Evolutionary conservation across 352 stramenopile species (phyloP).

Genomic region (Pythium monospermum): DNA sequence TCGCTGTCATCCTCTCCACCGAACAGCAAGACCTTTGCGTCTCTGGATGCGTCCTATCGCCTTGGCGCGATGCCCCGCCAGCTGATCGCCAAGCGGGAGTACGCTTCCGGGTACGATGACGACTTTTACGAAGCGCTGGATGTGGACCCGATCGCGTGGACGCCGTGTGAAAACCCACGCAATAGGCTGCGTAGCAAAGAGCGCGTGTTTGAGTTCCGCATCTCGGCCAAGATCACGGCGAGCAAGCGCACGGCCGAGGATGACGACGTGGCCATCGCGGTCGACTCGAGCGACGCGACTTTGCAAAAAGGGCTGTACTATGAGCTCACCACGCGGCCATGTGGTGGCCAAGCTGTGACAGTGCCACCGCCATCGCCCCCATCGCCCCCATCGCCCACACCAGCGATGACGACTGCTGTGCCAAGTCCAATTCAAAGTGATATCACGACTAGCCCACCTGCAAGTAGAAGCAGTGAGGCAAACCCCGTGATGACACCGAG

Average conservation of each 20-base stretch:
- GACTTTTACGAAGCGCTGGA: conserved; percentile 25
- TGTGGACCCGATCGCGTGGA: conserved; percentile 21
- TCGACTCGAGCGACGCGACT: conserved; percentile 26
- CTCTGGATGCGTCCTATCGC: conserved; percentile 19
- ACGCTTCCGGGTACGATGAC: conserved; percentile 18
- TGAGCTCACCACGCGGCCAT: conserved; percentile 21
- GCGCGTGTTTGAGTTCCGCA: conserved; percentile 24
- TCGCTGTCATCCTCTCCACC: background rate
- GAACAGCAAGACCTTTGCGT: background rate
- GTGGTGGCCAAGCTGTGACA: conserved; percentile 1
- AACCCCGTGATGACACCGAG: too few species aligned
- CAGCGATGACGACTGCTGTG: background rate
- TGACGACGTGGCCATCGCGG: conserved; percentile 25
- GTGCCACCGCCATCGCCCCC: background rate
- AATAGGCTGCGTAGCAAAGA: background rate
- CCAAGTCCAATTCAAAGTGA: too few species aligned
- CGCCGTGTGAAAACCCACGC: conserved; percentile 14
- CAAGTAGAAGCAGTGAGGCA: too few species aligned
- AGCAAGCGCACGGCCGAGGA: conserved; percentile 12
- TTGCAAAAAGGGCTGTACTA: conserved; percentile 27
- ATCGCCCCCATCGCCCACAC: background rate
- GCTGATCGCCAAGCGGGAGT: conserved; percentile 13
- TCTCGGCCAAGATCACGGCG: conserved; percentile 21
- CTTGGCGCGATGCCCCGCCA: background rate
- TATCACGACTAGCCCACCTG: too few species aligned